A percentile compares a stretch with the other conserved stretches of the same genome.
Conservation (phyloP, 208 protist species). For the Leishmania lainsoni region DNA sequence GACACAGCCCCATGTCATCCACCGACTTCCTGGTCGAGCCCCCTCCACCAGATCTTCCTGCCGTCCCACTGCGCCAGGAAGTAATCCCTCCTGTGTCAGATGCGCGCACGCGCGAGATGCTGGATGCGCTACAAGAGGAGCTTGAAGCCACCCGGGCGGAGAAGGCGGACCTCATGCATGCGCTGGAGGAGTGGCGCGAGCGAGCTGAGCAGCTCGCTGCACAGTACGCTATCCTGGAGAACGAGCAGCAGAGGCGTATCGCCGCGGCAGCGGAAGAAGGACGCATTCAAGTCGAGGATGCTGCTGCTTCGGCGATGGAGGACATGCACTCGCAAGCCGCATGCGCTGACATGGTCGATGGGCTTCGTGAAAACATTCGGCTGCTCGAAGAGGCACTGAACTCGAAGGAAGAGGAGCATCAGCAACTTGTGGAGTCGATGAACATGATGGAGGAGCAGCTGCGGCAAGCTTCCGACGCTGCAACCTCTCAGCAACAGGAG, state of each 20-base stretch:
- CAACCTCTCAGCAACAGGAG: conserved; percentile 10
- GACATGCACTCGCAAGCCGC: not conserved
- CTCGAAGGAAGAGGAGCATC: conserved; percentile 71
- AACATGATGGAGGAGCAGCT: conserved; percentile 78
- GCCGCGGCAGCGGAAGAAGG: conserved; percentile 1
- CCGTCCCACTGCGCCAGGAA: not conserved
- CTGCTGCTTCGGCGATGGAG: not conserved
- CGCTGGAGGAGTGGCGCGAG: conserved; percentile 18
- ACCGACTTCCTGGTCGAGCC: not conserved
- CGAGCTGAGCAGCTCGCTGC: conserved; percentile 30
- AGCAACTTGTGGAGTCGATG: conserved; percentile 57
- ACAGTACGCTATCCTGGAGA: conserved; percentile 9
- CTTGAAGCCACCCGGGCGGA: conserved; percentile 17
- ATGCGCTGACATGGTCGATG: conserved; percentile 19
- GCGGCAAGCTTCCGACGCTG: conserved; percentile 19
- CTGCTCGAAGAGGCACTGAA: conserved; percentile 68
- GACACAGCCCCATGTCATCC: not conserved
- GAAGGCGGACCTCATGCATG: not conserved
- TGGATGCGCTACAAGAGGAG: conserved; percentile 26
- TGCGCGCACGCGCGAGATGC: not conserved
- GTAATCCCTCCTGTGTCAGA: not conserved
- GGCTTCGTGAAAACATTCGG: conserved; percentile 47
- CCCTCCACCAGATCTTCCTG: not conserved
- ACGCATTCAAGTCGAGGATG: conserved; percentile 8
- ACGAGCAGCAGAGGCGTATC: conserved; percentile 6